Conservation (phyloP, 1,139 yeast genomes). For the Geotrichum citri-aurantii region DNA sequence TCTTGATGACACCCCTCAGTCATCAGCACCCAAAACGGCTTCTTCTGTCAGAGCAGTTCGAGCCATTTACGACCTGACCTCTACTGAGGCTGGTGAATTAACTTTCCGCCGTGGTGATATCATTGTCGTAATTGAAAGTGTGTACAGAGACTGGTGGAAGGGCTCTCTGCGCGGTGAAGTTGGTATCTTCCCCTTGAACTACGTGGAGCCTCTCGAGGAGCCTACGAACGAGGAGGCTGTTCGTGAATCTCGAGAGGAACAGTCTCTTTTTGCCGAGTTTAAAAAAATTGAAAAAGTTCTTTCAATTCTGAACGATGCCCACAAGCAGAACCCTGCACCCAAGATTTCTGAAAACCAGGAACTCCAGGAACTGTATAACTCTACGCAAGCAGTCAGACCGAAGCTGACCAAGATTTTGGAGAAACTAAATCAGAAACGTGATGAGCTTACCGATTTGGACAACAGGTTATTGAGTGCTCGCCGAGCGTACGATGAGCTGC, state of each 20-base stretch:
- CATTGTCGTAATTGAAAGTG: conserved; percentile 80
- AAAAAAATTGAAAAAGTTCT: conserved; percentile 60
- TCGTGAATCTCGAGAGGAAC: conserved; percentile 42
- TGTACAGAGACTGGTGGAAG: conserved; percentile 93
- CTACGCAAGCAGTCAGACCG: conserved; percentile 67
- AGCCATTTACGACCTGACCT: conserved; percentile 75
- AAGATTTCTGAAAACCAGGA: conserved; percentile 41
- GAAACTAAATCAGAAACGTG: conserved; percentile 65
- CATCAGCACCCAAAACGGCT: conserved; percentile 26
- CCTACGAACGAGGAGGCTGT: conserved; percentile 52
- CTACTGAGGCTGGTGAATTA: conserved; percentile 48
- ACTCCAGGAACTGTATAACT: conserved; percentile 55
- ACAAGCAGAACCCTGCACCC: conserved; percentile 18
- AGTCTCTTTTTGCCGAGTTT: conserved; percentile 43
- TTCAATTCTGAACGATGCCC: conserved; percentile 49
- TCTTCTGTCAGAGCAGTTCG: conserved; percentile 60
- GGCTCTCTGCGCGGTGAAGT: conserved; percentile 75
- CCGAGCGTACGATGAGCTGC: conserved; percentile 59
- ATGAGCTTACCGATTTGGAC: conserved; percentile 64
- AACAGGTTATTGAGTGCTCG: conserved; percentile 64
- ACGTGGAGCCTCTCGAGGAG: conserved; percentile 73
- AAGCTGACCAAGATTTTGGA: conserved; percentile 66
- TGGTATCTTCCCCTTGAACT: conserved; percentile 93
- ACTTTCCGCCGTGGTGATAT: conserved; percentile 39
- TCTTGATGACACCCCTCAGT: not conserved